Conservation (phyloP, 1,139 yeast species). For the Yamadazyma atlantica region DNA sequence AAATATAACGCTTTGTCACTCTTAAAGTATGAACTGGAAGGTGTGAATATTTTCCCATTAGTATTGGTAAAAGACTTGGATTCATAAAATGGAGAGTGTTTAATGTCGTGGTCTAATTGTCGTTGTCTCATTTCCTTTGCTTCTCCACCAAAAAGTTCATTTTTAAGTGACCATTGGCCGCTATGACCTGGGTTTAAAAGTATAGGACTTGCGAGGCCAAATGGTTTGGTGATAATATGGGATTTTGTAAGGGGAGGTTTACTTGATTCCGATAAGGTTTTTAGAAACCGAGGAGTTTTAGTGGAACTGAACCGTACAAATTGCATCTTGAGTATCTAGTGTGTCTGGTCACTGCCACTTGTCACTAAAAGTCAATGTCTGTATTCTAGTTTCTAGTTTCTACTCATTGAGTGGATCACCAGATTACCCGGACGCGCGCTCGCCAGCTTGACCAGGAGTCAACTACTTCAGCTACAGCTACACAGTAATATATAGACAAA, state of each 20-base stretch:
- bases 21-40: conserved; percentile 77
- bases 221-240: conserved; percentile 33
- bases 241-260: conserved; percentile 31
- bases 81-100: conserved; percentile 86
- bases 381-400: not conserved
- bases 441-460: too few species aligned
- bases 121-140: conserved; percentile 54
- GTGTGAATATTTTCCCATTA: conserved; percentile 78
- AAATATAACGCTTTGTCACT: conserved; percentile 75
- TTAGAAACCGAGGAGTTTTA: conserved; percentile 25
- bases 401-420: not conserved
- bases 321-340: not conserved
- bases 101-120: conserved; percentile 69
- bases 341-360: too few species aligned
- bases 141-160: conserved; percentile 36
- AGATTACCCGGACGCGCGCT: conserved; percentile 2
- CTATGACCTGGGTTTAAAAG: conserved; percentile 25
- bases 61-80: conserved; percentile 77
- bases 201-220: conserved; percentile 38
- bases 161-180: conserved; percentile 21
- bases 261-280: conserved; percentile 28
- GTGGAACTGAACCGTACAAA: conserved; percentile 11
- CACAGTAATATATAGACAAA: too few species aligned
- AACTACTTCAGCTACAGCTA: too few species aligned
- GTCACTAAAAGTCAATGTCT: too few species aligned